A percentile compares a stretch with the other conserved stretches of the same genome.
Conservation (phyloP, 2,329 filamentous ascomycete genomes). For the Botryotinia globosa region DNA sequence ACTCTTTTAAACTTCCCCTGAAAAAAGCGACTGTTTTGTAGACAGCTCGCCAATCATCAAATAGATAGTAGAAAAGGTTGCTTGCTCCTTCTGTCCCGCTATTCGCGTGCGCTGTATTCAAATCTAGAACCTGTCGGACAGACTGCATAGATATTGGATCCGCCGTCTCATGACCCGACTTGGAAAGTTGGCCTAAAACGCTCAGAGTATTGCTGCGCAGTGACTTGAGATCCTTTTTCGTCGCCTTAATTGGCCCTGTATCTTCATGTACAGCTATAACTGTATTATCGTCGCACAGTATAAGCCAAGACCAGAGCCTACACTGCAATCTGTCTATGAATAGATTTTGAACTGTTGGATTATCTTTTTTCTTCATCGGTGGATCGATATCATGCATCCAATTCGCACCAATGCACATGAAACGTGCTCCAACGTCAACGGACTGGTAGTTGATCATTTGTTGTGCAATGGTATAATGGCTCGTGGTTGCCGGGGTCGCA, state of each 20-base stretch:
- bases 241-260: constrained; percentile 39
- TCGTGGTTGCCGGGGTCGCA: constrained; percentile 25
- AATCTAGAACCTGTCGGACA: constrained; percentile 32
- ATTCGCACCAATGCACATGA: constrained; percentile 70
- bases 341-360: constrained; percentile 37
- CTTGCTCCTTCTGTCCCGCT: constrained; percentile 51
- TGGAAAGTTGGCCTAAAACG: constrained; percentile 60
- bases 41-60: constrained; percentile 63
- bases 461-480: constrained; percentile 54
- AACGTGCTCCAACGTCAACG: constrained; percentile 64
- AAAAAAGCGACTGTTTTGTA: constrained; percentile 52
- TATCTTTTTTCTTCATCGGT: constrained; percentile 25
- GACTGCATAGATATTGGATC: constrained; percentile 37
- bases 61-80: constrained; percentile 63
- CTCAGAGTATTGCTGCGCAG: constrained; percentile 57
- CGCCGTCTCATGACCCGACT: constrained; percentile 42
- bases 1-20: constrained; percentile 46
- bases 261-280: constrained; percentile 68
- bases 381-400: constrained; percentile 49
- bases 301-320: constrained; percentile 68
- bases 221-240: constrained; percentile 30
- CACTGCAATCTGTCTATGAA: constrained; percentile 40
- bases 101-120: constrained; percentile 35
- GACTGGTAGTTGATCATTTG: constrained; percentile 75
- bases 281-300: constrained; percentile 66